Evolutionary conservation across 2,329 filamentous ascomycete species (phyloP).

Genomic region (Ampelomyces quisqualis): DNA sequence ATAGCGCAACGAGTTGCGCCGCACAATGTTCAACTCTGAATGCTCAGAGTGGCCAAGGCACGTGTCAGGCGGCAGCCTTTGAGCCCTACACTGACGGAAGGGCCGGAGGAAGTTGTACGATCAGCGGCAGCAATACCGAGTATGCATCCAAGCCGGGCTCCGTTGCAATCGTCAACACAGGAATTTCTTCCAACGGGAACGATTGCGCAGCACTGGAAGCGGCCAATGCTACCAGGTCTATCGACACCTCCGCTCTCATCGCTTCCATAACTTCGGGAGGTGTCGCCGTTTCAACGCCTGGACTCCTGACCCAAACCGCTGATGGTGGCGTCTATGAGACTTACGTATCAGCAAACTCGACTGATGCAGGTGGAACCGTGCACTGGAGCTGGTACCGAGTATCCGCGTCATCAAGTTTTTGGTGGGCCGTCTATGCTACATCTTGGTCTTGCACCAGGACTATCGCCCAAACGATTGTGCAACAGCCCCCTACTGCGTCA

Average conservation of each 20-base stretch:
- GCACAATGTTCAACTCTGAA: slow-evolving; percentile 34
- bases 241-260: slow-evolving; percentile 24
- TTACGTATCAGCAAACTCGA: slow-evolving; percentile 24
- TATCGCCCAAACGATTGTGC: slow-evolving; percentile 25
- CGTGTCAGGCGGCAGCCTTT: slow-evolving; percentile 29
- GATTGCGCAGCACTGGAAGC: slow-evolving; percentile 20
- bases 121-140: slow-evolving; percentile 12
- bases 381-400: slow-evolving; percentile 27
- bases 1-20: slow-evolving; percentile 28
- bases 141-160: slow-evolving; percentile 20
- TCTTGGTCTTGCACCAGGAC: slow-evolving; percentile 29
- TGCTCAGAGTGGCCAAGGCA: slow-evolving; percentile 18
- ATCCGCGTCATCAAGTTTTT: slow-evolving; percentile 30
- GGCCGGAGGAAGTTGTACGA: slow-evolving; percentile 23
- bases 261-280: slow-evolving; percentile 23
- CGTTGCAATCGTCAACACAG: slow-evolving; percentile 22
- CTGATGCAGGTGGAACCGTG: slow-evolving; percentile 21
- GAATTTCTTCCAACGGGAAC: slow-evolving; percentile 21
- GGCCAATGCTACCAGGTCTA: slow-evolving; percentile 1
- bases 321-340: slow-evolving; percentile 26
- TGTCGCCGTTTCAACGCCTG: slow-evolving; percentile 26
- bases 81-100: slow-evolving; percentile 17
- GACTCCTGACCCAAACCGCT: slow-evolving; percentile 18
- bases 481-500: slow-evolving; percentile 12
- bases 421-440: slow-evolving; percentile 28